These are phyloP conservation scores for Saraca asoca DNA, from an alignment of 331 rosid genomes.

Conservation along the genomic window DNA sequence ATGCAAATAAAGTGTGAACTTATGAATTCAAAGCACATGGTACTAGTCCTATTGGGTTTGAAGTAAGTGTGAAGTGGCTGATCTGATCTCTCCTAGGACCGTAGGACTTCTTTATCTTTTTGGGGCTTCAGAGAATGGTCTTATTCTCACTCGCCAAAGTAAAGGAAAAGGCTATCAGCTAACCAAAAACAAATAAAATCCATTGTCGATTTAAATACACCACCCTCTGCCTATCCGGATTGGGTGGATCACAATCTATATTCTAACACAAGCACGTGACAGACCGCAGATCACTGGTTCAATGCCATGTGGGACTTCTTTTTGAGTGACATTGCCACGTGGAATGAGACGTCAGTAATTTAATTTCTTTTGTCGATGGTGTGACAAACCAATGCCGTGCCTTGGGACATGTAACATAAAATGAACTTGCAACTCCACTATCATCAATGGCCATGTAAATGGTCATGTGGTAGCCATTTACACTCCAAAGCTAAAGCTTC, in stretches of 20 bases:
- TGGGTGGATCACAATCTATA: constrained; percentile 12
- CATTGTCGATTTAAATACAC: not conserved
- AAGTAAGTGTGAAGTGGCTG: not conserved
- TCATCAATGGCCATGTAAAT: too few species aligned
- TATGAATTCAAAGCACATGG: constrained; percentile 25
- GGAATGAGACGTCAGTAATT: not conserved
- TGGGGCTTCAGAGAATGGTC: constrained; percentile 12
- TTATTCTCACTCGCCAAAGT: not conserved
- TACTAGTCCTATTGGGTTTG: not conserved
- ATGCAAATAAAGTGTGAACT: not conserved
- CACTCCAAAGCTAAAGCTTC: too few species aligned
- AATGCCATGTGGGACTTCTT: not conserved
- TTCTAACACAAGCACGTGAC: constrained; percentile 22
- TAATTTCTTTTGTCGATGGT: too few species aligned
- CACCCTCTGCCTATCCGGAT: constrained; percentile 2
- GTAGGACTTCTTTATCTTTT: constrained; percentile 10
- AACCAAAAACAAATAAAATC: too few species aligned
- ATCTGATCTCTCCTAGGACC: not conserved
- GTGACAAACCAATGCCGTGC: too few species aligned
- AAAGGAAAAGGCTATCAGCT: constrained; percentile 1
- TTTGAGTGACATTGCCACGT: constrained; percentile 11
- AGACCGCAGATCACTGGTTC: constrained; percentile 6
- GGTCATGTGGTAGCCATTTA: too few species aligned
- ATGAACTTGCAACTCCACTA: too few species aligned
- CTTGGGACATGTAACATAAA: too few species aligned